A percentile compares a stretch with the other conserved stretches of the same genome.
Evolutionary conservation across 2,329 filamentous ascomycete species (phyloP).

Genomic region (Sporothrix protearum): DNA sequence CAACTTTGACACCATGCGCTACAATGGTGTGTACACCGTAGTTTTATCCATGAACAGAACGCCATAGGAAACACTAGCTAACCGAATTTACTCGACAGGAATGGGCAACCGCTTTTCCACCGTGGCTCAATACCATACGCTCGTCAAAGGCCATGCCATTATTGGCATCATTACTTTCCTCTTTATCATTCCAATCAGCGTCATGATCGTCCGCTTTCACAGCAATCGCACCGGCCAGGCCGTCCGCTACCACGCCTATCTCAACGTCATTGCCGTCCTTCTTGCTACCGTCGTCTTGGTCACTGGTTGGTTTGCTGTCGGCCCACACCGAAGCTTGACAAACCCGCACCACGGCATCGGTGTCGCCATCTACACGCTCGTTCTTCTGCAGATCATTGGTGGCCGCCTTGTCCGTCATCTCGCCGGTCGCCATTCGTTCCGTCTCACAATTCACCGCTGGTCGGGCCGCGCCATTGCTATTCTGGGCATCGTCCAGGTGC

Average conservation of each 20-base stretch:
- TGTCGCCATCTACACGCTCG: slow-evolving; percentile 69
- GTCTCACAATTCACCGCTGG: slow-evolving; percentile 79
- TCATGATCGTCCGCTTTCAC: slow-evolving; percentile 71
- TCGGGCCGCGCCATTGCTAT: slow-evolving; percentile 72
- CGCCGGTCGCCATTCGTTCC: slow-evolving; percentile 47
- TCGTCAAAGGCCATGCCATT: slow-evolving; percentile 69
- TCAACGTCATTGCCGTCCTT: slow-evolving; percentile 66
- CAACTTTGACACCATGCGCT: slow-evolving; percentile 77
- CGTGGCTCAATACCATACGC: slow-evolving; percentile 64
- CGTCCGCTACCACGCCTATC: slow-evolving; percentile 67
- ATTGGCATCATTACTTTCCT: slow-evolving; percentile 71
- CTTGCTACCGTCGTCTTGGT: slow-evolving; percentile 69
- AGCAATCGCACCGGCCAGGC: slow-evolving; percentile 58
- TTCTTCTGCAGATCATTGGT: slow-evolving; percentile 67
- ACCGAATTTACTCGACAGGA: slow-evolving; percentile 45
- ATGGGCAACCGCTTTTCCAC: slow-evolving; percentile 78
- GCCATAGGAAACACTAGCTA: neutral
- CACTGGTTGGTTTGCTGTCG: slow-evolving; percentile 75
- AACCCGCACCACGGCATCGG: slow-evolving; percentile 87
- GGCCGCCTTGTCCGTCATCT: slow-evolving; percentile 61
- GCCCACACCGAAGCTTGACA: slow-evolving; percentile 64
- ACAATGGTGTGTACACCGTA: slow-evolving; percentile 73
- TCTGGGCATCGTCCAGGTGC: slow-evolving; percentile 80
- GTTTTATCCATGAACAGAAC: too few species aligned
- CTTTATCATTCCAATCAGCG: slow-evolving; percentile 67